These are phyloP conservation scores for Fusarium decemcellulare DNA, from an alignment of 2,329 filamentous ascomycete species.

Conservation along the genomic window DNA sequence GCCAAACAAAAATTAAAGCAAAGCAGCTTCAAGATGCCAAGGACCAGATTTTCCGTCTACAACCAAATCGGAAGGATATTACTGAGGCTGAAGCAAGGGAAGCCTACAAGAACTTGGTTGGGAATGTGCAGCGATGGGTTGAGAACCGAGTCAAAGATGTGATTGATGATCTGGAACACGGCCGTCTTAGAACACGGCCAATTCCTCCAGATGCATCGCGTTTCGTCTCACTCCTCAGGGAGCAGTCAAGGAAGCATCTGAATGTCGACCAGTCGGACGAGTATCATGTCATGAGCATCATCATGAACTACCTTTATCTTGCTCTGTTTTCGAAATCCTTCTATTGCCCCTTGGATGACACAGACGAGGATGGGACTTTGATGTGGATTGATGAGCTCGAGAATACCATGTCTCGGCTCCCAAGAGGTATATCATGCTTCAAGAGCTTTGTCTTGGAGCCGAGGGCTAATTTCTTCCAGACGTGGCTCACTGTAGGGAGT, in stretches of 20 bases:
- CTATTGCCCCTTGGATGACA: slow-evolving; percentile 54
- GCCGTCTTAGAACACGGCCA: slow-evolving; percentile 44
- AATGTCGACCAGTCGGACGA: slow-evolving; percentile 51
- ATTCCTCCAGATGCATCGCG: slow-evolving; percentile 46
- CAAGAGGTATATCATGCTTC: slow-evolving; percentile 46
- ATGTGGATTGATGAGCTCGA: slow-evolving; percentile 53
- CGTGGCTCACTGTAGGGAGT: slow-evolving; percentile 52
- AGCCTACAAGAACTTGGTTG: slow-evolving; percentile 50
- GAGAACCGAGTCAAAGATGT: slow-evolving; percentile 50
- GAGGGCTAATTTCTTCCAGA: slow-evolving; percentile 44
- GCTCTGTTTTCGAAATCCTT: slow-evolving; percentile 54
- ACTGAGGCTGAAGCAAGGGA: slow-evolving; percentile 54
- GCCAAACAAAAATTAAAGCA: slow-evolving; percentile 43
- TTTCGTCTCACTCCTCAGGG: slow-evolving; percentile 52
- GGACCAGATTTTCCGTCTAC: slow-evolving; percentile 52
- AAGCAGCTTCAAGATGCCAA: slow-evolving; percentile 49
- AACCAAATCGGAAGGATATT: slow-evolving; percentile 52
- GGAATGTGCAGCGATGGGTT: slow-evolving; percentile 55
- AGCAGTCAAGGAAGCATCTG: slow-evolving; percentile 52
- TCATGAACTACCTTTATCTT: slow-evolving; percentile 56
- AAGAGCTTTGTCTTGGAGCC: neutral
- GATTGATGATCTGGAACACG: slow-evolving; percentile 51
- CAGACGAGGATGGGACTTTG: slow-evolving; percentile 47
- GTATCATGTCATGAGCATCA: slow-evolving; percentile 53
- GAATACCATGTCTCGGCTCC: slow-evolving; percentile 51